phyloP scores from a whole-genome alignment of 805 yeast species.

The Saccharomycopsis selenospora region DNA sequence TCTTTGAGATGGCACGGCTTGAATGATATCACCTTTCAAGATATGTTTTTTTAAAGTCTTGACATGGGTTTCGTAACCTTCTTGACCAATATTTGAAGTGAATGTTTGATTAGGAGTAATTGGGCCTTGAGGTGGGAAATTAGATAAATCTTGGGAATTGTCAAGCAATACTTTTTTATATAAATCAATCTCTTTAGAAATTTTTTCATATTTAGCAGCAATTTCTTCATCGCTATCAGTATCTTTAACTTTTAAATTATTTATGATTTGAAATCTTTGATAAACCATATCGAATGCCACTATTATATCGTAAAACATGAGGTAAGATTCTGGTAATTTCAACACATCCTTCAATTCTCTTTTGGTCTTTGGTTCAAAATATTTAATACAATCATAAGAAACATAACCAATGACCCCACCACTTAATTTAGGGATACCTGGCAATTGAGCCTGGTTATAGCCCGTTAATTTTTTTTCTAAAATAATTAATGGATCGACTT shows the following conservation, averaged over 20 bases:
- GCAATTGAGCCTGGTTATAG: slow-evolving; percentile 64
- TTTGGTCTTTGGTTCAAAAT: slow-evolving; percentile 88
- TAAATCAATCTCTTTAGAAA: slow-evolving; percentile 50
- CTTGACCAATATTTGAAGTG: slow-evolving; percentile 86
- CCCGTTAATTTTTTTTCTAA: slow-evolving; percentile 67
- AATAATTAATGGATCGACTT: slow-evolving; percentile 71
- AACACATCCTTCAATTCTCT: slow-evolving; percentile 70
- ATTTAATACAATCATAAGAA: slow-evolving; percentile 93
- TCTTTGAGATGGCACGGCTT: slow-evolving; percentile 97
- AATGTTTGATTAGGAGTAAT: slow-evolving; percentile 63
- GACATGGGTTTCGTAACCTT: slow-evolving; percentile 87
- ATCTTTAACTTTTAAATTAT: slow-evolving; percentile 53
- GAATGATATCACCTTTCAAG: slow-evolving; percentile 87
- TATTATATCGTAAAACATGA: slow-evolving; percentile 86
- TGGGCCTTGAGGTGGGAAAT: slow-evolving; percentile 68
- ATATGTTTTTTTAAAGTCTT: slow-evolving; percentile 69
- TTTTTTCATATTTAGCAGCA: slow-evolving; percentile 34
- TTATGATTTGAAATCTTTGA: slow-evolving; percentile 85
- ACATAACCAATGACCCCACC: slow-evolving; percentile 98
- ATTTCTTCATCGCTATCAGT: slow-evolving; percentile 26
- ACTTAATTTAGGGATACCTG: slow-evolving; percentile 74
- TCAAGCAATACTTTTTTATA: slow-evolving; percentile 45
- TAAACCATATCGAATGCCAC: slow-evolving; percentile 92
- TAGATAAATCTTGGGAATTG: slow-evolving; percentile 35
- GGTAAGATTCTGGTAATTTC: slow-evolving; percentile 81